A percentile compares a stretch with the other conserved stretches of the same genome.
These are phyloP conservation scores for Solanum corneliomulleri DNA, from an alignment of 257 asterid species.

Conservation along the genomic window DNA sequence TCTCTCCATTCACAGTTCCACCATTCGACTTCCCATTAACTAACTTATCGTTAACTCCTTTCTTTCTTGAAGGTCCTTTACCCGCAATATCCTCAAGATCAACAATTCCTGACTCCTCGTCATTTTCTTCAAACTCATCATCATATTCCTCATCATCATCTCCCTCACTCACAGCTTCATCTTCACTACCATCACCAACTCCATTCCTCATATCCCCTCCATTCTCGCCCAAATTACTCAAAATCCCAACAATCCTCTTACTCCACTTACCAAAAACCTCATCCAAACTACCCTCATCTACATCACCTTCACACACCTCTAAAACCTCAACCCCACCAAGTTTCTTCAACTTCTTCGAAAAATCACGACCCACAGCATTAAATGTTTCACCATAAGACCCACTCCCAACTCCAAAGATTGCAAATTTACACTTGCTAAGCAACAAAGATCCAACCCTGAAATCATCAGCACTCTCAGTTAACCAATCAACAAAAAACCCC, in stretches of 20 bases:
- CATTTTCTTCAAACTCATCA: conserved; percentile 16
- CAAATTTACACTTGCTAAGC: conserved; percentile 50
- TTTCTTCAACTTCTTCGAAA: conserved; percentile 39
- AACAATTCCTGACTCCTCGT: conserved; percentile 36
- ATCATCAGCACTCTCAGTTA: conserved; percentile 81
- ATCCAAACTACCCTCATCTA: conserved; percentile 56
- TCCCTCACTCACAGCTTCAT: conserved; percentile 43
- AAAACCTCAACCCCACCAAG: conserved; percentile 73
- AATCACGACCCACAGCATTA: conserved; percentile 56
- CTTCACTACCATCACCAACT: conserved; percentile 30
- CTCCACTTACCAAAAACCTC: conserved; percentile 78
- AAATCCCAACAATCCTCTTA: conserved; percentile 36
- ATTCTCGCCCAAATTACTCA: conserved; percentile 29
- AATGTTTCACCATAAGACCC: conserved; percentile 53
- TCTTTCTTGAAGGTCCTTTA: conserved; percentile 68
- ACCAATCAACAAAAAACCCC: conserved; percentile 73
- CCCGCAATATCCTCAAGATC: conserved; percentile 98
- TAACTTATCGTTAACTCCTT: conserved; percentile 17
- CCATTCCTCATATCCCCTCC: conserved; percentile 11
- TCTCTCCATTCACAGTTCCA: conserved; percentile 44
- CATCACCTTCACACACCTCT: conserved; percentile 66
- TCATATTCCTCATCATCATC: conserved; percentile 16
- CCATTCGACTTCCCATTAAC: conserved; percentile 57
- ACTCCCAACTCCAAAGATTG: conserved; percentile 91
- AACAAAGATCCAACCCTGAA: conserved; percentile 82